Conservation (phyloP, 2,329 filamentous ascomycete genomes). For the Biscogniauxia sp. region DNA sequence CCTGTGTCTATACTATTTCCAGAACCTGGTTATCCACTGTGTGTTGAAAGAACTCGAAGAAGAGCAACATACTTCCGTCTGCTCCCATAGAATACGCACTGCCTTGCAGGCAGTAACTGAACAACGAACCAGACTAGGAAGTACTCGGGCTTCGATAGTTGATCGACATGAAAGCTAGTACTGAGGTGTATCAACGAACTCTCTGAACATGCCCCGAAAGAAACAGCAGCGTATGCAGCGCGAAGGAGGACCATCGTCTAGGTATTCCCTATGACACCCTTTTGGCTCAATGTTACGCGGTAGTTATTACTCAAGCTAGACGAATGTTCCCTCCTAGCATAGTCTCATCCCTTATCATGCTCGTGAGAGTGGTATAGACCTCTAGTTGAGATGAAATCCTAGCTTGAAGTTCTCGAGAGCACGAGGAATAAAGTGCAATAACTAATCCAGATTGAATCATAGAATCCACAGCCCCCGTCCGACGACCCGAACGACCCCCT, state of each 20-base stretch:
- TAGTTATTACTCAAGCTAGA: conserved; percentile 37
- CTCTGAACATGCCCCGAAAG: not conserved
- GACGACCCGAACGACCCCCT: conserved; percentile 90
- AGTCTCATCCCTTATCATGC: conserved; percentile 62
- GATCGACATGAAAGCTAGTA: not conserved
- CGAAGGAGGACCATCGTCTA: conserved; percentile 40
- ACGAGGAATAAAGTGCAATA: not conserved
- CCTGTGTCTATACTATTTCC: no score
- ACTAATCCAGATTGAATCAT: not conserved
- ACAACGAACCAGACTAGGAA: not conserved
- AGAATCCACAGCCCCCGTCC: conserved; percentile 78
- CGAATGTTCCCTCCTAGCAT: not conserved
- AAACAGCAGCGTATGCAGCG: not conserved
- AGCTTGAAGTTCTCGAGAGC: not conserved
- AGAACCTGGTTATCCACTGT: no score
- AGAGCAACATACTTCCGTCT: no score
- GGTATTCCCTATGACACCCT: conserved; percentile 69
- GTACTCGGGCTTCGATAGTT: not conserved
- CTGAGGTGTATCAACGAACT: conserved; percentile 1
- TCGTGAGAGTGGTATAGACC: conserved; percentile 49
- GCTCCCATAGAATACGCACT: not conserved
- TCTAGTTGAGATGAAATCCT: not conserved
- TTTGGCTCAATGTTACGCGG: conserved; percentile 69
- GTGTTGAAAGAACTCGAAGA: no score
- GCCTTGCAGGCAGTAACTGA: not conserved